Conservation (phyloP, 148 eudicot species). For the Oxyria digyna region DNA sequence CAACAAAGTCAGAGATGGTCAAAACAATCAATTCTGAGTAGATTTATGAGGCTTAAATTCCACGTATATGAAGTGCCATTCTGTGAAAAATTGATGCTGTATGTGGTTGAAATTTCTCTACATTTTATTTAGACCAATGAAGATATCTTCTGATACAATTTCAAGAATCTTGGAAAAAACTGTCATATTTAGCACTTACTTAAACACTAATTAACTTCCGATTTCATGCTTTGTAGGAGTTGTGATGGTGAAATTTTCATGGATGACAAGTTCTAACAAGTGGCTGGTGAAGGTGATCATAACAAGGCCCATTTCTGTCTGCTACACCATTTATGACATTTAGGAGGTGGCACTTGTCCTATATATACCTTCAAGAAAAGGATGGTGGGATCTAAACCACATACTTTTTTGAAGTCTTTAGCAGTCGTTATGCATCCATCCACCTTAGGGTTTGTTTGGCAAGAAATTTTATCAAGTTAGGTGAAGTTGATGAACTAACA, state of each 20-base stretch:
- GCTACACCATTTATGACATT: neutral
- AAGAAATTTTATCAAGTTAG: neutral
- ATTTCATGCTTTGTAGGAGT: no score
- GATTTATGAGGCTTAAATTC: no score
- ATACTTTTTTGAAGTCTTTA: neutral
- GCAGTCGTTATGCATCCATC: neutral
- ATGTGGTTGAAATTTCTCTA: no score
- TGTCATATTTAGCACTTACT: neutral
- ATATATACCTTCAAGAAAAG: neutral
- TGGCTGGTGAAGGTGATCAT: neutral
- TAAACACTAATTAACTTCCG: no score
- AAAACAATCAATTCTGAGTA: no score
- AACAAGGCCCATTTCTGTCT: neutral
- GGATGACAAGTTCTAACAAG: neutral
- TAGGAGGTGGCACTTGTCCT: neutral
- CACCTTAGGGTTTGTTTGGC: neutral
- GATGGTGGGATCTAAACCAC: neutral
- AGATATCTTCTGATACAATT: neutral
- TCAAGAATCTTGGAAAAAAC: neutral
- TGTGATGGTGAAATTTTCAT: neutral
- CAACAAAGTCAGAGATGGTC: no score
- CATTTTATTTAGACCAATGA: no score
- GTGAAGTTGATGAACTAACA: neutral
- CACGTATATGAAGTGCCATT: no score
- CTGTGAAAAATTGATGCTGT: neutral